Evolutionary conservation across 257 asterid species (phyloP), one percentile per base, ranked within the genome.

Genomic region (Forsythia suspensa): DNA sequence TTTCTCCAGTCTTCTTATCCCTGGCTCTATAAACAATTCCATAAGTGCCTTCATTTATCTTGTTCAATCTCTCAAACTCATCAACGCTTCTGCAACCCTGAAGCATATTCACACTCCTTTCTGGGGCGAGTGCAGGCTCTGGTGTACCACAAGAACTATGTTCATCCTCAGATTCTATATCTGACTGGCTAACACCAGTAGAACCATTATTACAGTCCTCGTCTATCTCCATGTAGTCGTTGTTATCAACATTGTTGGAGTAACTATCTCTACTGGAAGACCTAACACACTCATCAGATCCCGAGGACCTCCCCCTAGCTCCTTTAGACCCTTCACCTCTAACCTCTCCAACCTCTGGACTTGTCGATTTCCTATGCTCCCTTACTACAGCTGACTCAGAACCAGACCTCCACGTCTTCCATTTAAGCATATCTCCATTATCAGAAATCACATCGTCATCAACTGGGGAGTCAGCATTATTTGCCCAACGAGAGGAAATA

Each of bases 1-100:
- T 76, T 83, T 94, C 98, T 80, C 94, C 94, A 2, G 96, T 87
- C 82, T 88, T 91, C 88, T 86, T 92, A 81, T 94, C 98, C 86
- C 72, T 92, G 75, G 98, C 98, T 80, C 97, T 86, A 78, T 79
- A 94, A 75, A 94, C 97, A 79, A 94, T 91, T 41, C 97, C 98
- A 71, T 94, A 94, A 5, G 97, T 94, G 39, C 98, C 98, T 89
- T 94, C 98, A 72, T 91, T 90, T 79, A 94, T 94, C 90, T 86
- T 94, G 87, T 94, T 92, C 83, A 94, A 84, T 84, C 93, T 85
- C 88, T 94, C 98, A 51, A 91, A 94, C 84, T 90, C 98, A 79
- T 89, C 85, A 38, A 94, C 98, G 82, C 90, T 89, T 77, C 98
- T 87, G 88, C 98, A 94, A 72, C 97, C 97, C 82, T 87, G 95